Percentiles rank a stretch among this genome's conserved stretches.
Evolutionary conservation across 805 yeast genomes (phyloP).

Genomic region (Ogataea zsoltii): DNA sequence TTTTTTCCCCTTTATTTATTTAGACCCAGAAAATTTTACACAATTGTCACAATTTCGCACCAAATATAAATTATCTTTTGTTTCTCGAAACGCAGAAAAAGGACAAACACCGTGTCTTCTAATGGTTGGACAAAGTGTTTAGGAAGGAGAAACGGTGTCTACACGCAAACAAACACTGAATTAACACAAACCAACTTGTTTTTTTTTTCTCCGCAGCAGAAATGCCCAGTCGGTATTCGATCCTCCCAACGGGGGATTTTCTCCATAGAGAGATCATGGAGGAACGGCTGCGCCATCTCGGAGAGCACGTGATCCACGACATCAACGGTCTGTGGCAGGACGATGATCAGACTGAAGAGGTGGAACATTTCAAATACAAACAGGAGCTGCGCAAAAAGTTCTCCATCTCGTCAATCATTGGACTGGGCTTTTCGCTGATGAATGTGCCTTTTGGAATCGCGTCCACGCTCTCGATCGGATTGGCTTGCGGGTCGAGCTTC

Average conservation of each 20-base stretch:
- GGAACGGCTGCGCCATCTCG: constrained; percentile 23
- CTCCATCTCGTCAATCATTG: constrained; percentile 69
- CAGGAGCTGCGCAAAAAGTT: constrained; percentile 69
- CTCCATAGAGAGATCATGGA: constrained; percentile 19
- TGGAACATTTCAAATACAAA: constrained; percentile 73
- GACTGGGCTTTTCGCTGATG: constrained; percentile 78
- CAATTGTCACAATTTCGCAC: not conserved
- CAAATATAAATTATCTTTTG: no score
- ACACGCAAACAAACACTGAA: no score
- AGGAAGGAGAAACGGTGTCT: no score
- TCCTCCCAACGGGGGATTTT: constrained; percentile 17
- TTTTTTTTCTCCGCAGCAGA: not conserved
- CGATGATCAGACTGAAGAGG: constrained; percentile 52
- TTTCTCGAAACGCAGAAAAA: no score
- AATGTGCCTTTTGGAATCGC: constrained; percentile 80
- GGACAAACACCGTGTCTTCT: no score
- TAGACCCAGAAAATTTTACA: not conserved
- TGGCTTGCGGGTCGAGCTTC: constrained; percentile 75
- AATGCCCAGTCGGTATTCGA: constrained; percentile 13
- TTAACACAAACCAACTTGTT: not conserved
- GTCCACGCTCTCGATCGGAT: constrained; percentile 68
- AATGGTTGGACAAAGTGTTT: no score
- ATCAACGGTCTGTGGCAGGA: constrained; percentile 37
- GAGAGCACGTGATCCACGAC: constrained; percentile 34
- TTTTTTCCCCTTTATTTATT: not conserved